Base-by-base conservation (phyloP, 164 flowering plant genomes). In the Dillenia turbinata region DNA sequence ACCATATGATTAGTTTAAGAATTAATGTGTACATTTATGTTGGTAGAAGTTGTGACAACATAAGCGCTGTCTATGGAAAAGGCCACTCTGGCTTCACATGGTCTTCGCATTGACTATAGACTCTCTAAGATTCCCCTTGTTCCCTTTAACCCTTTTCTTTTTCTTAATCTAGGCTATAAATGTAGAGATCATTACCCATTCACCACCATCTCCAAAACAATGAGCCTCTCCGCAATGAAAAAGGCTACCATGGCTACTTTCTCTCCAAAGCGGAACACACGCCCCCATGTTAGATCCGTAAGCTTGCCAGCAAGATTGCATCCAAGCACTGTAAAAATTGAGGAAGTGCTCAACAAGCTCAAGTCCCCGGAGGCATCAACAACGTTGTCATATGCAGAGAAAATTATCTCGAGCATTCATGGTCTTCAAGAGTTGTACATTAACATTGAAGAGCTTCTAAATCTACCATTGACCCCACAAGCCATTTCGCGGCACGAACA, bases 251-350 rank as follows among this genome's bases (percentile, higher is more conserved):
- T 77, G 77, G 77, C 75, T 24, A 51, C 12, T 16, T 22, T 24
- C 54, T 9, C 14, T 16, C 24, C 45, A 22, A 60, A 33, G 10
- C 55, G 46, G 48, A 26, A 9, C 62, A 59, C 59, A 40, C 62
- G 40, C 44, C 59, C 33, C 44, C 59, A 61, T 12, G 54, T 54
- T 46, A 55, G 88, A 58, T 81, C 88, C 6, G 61, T 74, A 14
- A 79, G 85, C 62, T 73, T 79, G 61, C 85, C 83, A 49, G 50
- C 77, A 49, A 65, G 76, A 56, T 74, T 75, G 8, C 78, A 81
- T 61, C 85, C 83, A 2, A 69, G 33, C 54, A 65, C 71, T 19
- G 9, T 56, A 16, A 63, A n/a, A 45, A 47, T 71, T n/a, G 75
- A 79, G 50, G 64, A 71, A 15, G 71, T 76, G 71, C 71, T 84